Evolutionary conservation across 2,329 filamentous ascomycete genomes (phyloP).

Genomic region (Aspergillus puulaauensis): DNA sequence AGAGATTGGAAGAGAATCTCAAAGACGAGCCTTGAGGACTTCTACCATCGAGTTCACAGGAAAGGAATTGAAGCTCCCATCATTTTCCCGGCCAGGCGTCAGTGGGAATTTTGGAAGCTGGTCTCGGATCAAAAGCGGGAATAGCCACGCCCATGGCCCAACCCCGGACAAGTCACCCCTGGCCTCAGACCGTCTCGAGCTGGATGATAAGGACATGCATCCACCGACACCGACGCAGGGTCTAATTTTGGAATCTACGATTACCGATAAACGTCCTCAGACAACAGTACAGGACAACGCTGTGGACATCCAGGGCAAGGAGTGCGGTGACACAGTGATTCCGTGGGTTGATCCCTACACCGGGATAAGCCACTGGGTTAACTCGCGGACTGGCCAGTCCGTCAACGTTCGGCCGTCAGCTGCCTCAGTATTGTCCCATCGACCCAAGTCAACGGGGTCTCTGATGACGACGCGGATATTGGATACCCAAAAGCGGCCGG

Average conservation of each 20-base stretch:
- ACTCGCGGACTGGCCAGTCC: slow-evolving; percentile 37
- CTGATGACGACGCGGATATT: slow-evolving; percentile 7
- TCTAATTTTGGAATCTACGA: neutral
- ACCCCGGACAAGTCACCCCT: neutral
- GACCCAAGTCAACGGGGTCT: slow-evolving; percentile 19
- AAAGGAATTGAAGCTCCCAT: slow-evolving; percentile 30
- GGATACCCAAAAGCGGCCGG: slow-evolving; percentile 15
- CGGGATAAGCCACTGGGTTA: slow-evolving; percentile 32
- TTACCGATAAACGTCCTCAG: neutral
- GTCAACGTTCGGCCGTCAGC: slow-evolving; percentile 14
- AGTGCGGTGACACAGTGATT: slow-evolving; percentile 21
- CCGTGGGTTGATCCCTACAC: slow-evolving; percentile 64
- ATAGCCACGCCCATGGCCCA: slow-evolving; percentile 7
- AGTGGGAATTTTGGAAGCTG: slow-evolving; percentile 35
- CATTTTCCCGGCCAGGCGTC: slow-evolving; percentile 17
- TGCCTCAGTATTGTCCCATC: slow-evolving; percentile 8
- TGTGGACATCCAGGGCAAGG: neutral
- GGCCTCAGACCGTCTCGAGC: neutral
- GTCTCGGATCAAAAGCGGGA: slow-evolving; percentile 44
- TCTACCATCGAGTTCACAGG: slow-evolving; percentile 22
- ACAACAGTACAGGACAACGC: neutral
- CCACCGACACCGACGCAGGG: neutral
- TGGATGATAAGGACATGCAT: neutral
- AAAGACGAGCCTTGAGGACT: neutral
- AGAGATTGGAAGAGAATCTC: neutral